A percentile compares a stretch with the other conserved stretches of the same genome.
These are phyloP conservation scores for Pestalotiopsis sp. DNA, from an alignment of 2,329 filamentous ascomycete species.

Conservation along the genomic window DNA sequence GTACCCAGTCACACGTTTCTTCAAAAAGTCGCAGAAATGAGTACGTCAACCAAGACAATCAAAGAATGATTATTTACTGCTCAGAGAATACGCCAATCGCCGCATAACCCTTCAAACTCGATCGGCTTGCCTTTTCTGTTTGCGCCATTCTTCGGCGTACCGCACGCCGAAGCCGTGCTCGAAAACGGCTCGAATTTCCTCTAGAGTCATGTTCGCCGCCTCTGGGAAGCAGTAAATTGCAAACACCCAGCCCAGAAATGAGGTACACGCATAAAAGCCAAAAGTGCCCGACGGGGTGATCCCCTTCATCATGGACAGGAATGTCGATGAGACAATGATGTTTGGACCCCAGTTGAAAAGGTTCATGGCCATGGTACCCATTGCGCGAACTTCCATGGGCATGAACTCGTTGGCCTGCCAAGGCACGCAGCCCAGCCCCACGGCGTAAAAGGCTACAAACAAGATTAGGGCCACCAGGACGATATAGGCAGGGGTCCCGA, in stretches of 20 bases:
- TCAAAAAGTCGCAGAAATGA: not conserved
- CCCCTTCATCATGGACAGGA: conserved; percentile 45
- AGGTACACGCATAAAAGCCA: conserved; percentile 49
- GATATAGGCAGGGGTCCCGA: conserved; percentile 35
- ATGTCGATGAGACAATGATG: conserved; percentile 47
- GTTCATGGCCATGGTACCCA: conserved; percentile 45
- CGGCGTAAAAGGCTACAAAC: conserved; percentile 44
- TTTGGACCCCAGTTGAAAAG: conserved; percentile 42
- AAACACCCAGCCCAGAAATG: conserved; percentile 45
- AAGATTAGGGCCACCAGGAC: conserved; percentile 41
- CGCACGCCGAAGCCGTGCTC: conserved; percentile 43
- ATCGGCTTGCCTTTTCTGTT: not conserved
- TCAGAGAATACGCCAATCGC: no score
- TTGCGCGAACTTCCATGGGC: conserved; percentile 43
- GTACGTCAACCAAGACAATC: not conserved
- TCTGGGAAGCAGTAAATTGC: conserved; percentile 49
- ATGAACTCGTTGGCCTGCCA: conserved; percentile 46
- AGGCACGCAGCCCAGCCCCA: conserved; percentile 42
- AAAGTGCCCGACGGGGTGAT: conserved; percentile 48
- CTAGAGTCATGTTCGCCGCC: conserved; percentile 51
- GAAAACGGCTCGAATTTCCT: conserved; percentile 48
- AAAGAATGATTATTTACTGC: not conserved
- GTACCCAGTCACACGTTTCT: not conserved
- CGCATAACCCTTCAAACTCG: not conserved
- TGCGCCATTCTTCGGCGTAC: conserved; percentile 34